These are phyloP conservation scores for Rauvolfia tetraphylla DNA, from an alignment of 257 asterid species.

Conservation along the genomic window DNA sequence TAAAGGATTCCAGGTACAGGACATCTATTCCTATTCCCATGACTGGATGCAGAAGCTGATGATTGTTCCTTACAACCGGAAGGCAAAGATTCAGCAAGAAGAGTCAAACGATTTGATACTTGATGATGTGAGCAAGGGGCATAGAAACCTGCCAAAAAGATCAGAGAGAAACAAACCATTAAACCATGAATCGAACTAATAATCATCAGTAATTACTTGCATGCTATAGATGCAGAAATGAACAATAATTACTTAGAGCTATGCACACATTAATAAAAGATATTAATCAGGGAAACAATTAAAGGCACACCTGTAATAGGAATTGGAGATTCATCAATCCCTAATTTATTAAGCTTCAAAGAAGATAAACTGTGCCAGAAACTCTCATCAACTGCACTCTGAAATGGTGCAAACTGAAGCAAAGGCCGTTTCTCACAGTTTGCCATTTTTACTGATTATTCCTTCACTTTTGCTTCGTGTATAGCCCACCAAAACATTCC, in stretches of 20 bases:
- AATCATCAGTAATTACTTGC: background rate
- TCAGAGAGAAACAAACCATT: background rate
- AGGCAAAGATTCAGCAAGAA: conserved; percentile 80
- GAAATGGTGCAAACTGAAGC: conserved; percentile 70
- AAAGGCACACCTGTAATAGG: conserved; percentile 65
- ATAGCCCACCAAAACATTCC: conserved; percentile 1
- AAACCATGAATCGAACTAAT: background rate
- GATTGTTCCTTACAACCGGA: conserved; percentile 45
- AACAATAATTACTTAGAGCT: background rate
- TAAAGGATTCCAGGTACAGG: conserved; percentile 80
- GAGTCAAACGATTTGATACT: conserved; percentile 74
- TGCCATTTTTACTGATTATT: conserved; percentile 22
- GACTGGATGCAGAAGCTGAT: conserved; percentile 25
- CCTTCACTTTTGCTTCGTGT: background rate
- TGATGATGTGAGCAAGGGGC: conserved; percentile 80
- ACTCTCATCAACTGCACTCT: conserved; percentile 84
- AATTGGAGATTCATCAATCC: conserved; percentile 86
- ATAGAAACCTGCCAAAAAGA: conserved; percentile 58
- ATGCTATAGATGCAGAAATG: background rate
- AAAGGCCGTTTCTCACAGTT: conserved; percentile 32
- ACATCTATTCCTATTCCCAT: conserved; percentile 85
- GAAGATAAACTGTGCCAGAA: conserved; percentile 91
- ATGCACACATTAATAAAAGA: background rate
- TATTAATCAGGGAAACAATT: background rate
- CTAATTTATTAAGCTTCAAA: conserved; percentile 86